Percentiles rank a stretch among this genome's conserved stretches.
Conservation (phyloP, 306 rosid species). For the Castanospermum australe region DNA sequence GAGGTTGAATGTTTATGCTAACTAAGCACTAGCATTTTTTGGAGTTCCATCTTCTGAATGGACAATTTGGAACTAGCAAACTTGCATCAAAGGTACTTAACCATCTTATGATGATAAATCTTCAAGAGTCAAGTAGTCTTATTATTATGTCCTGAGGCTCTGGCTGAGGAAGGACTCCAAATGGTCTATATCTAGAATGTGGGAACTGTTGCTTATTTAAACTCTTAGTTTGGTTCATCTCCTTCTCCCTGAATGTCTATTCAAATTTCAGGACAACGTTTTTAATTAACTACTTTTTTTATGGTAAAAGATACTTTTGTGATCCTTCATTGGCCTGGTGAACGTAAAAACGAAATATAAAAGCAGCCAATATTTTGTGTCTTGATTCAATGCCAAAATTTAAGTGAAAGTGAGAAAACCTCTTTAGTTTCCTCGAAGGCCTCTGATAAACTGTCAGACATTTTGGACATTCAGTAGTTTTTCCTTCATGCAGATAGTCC, state of each 20-base stretch:
- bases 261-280: conserved; percentile 14
- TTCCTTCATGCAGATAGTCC: no score
- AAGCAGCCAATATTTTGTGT: neutral
- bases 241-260: conserved; percentile 12
- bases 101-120: conserved; percentile 9
- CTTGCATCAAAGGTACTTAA: conserved; percentile 24
- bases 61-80: conserved; percentile 14
- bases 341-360: neutral
- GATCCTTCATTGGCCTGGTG: neutral
- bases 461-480: no score
- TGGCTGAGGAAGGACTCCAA: neutral
- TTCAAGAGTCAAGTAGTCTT: conserved; percentile 9
- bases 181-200: neutral
- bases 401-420: neutral
- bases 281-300: conserved; percentile 28
- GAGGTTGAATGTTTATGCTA: conserved; percentile 69
- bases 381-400: neutral
- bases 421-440: neutral
- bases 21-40: conserved; percentile 45
- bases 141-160: neutral
- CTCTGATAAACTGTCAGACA: neutral
- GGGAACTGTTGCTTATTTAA: conserved; percentile 1
- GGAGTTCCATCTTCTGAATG: conserved; percentile 19
- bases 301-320: neutral
- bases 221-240: conserved; percentile 10